Conservation (phyloP, 78 protist genomes). For the Pigoraptor vietnamica region DNA sequence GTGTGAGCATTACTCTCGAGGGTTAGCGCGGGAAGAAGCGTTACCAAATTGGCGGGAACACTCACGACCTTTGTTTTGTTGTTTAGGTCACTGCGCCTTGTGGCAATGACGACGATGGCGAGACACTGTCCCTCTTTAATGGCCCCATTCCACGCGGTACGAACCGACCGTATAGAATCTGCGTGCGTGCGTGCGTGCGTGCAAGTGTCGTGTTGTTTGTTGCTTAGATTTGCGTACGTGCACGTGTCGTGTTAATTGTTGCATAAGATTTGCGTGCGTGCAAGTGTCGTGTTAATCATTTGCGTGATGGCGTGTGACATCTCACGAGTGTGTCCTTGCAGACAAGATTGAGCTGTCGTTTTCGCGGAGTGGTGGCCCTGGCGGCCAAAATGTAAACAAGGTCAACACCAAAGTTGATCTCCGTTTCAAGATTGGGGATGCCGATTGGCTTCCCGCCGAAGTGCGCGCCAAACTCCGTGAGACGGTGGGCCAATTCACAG, state of each 20-base stretch:
- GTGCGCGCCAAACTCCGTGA: neutral
- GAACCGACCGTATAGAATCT: neutral
- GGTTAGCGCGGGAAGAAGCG: no score
- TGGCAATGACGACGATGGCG: no score
- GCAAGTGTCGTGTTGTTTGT: neutral
- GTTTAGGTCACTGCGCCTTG: no score
- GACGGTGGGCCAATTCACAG: neutral
- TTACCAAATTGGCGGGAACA: no score
- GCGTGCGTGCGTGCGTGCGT: neutral
- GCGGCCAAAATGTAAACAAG: conserved; percentile 41
- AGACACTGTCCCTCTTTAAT: neutral
- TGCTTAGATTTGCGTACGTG: neutral
- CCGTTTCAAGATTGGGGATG: conserved; percentile 5
- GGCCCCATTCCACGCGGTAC: neutral
- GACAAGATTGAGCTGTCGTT: neutral
- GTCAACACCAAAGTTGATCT: conserved; percentile 25
- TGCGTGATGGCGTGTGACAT: no score
- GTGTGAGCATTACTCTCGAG: no score
- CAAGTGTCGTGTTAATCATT: neutral
- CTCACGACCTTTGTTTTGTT: no score
- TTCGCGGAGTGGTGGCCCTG: conserved; percentile 28
- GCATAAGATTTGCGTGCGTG: neutral
- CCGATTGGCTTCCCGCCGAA: neutral
- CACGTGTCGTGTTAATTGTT: neutral
- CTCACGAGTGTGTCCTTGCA: neutral